These are phyloP conservation scores for Pyrrhoderma lamaoense DNA, from an alignment of 1,284 basidiomycete genomes.

Conservation along the genomic window DNA sequence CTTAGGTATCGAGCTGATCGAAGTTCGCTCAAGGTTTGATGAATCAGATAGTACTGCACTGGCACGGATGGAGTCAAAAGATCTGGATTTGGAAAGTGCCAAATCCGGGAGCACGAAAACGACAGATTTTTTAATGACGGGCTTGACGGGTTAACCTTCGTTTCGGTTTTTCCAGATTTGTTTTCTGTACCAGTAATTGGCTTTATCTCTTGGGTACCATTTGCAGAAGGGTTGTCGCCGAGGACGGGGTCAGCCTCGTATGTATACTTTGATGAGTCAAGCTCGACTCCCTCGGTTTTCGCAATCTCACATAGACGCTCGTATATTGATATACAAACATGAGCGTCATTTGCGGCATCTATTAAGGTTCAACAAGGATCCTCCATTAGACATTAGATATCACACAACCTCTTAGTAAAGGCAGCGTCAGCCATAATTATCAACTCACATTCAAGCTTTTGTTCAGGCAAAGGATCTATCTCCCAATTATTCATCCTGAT, in stretches of 20 bases:
- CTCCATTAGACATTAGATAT: background rate
- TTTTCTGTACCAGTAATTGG: too few species aligned
- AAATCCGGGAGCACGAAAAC: too few species aligned
- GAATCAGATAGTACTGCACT: too few species aligned
- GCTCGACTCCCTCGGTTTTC: constrained; percentile 20
- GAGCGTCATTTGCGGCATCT: constrained; percentile 60
- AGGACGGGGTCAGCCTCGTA: background rate
- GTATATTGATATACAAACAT: constrained; percentile 45
- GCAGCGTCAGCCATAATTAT: background rate
- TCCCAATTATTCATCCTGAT: constrained; percentile 58
- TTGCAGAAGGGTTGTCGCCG: background rate
- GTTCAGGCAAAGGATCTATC: constrained; percentile 28
- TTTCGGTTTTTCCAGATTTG: too few species aligned
- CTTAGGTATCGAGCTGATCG: too few species aligned
- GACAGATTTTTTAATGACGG: too few species aligned
- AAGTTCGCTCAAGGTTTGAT: too few species aligned
- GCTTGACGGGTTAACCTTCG: too few species aligned
- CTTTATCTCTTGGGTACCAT: too few species aligned
- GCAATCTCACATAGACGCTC: constrained; percentile 35
- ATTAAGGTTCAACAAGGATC: background rate
- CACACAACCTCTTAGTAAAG: background rate
- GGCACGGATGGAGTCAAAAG: too few species aligned
- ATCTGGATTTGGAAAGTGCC: too few species aligned
- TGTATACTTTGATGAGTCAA: constrained; percentile 29
- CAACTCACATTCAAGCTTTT: constrained; percentile 43